Percentiles rank a stretch among this genome's conserved stretches.
Conservation (phyloP, 2,329 filamentous ascomycete species). For the Aspergillus spinulosporus region DNA sequence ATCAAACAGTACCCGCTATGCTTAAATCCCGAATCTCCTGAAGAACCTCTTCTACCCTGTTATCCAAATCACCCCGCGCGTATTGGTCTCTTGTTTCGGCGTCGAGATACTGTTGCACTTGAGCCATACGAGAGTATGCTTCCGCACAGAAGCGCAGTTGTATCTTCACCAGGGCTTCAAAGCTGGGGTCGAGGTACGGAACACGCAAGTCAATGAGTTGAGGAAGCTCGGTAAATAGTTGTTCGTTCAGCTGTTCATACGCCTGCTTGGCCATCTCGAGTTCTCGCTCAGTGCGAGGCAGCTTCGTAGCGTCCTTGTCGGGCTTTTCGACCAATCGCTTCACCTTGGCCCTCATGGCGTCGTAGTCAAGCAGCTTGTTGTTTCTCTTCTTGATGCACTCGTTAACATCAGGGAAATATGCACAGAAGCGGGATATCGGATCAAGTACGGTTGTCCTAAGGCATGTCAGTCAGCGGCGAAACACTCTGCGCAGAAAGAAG, state of each 20-base stretch:
- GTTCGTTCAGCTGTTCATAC: conserved; percentile 97
- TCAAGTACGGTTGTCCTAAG: conserved; percentile 84
- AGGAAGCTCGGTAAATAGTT: conserved; percentile 86
- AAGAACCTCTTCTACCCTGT: conserved; percentile 88
- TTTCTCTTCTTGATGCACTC: conserved; percentile 99
- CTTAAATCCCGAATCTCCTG: conserved; percentile 97
- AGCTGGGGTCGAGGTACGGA: conserved; percentile 93
- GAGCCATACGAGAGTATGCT: conserved; percentile 95
- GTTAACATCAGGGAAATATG: conserved; percentile 98
- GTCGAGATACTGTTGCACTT: conserved; percentile 97
- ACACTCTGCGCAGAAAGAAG: background rate
- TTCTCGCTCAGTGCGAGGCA: conserved; percentile 94
- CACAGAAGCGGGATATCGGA: conserved; percentile 92
- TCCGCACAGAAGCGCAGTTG: conserved; percentile 97
- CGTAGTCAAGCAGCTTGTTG: conserved; percentile 98
- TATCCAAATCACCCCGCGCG: conserved; percentile 87
- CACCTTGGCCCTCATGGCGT: conserved; percentile 90
- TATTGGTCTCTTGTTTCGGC: conserved; percentile 95
- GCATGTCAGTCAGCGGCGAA: background rate
- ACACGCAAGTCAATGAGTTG: conserved; percentile 96
- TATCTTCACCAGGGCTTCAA: conserved; percentile 98
- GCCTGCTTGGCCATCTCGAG: conserved; percentile 88
- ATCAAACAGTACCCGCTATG: conserved; percentile 72
- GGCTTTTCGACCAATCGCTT: conserved; percentile 98
- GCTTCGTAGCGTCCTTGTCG: conserved; percentile 96